Conservation (phyloP, 164 flowering plant species). For the Buxus sempervirens region DNA sequence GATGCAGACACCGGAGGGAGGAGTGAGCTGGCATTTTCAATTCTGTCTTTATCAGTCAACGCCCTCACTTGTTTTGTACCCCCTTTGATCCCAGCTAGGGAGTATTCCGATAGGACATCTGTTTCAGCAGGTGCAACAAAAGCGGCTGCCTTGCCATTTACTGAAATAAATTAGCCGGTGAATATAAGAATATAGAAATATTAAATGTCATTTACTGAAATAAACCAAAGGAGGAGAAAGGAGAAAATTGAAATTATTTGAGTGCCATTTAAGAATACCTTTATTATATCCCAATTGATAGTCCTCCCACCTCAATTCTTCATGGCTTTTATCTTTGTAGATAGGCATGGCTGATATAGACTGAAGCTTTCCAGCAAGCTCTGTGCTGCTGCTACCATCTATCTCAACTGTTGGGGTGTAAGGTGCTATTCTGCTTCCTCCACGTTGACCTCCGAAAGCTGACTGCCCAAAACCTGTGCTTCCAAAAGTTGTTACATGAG, state of each 20-base stretch:
- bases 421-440: slow-evolving; percentile 72
- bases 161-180: too few relatives aligned
- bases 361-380: slow-evolving; percentile 75
- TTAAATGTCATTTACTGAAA: background rate
- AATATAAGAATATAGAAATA: background rate
- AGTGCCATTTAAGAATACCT: slow-evolving; percentile 35
- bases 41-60: too few relatives aligned
- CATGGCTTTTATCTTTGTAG: slow-evolving; percentile 93
- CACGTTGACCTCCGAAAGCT: slow-evolving; percentile 67
- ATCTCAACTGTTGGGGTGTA: slow-evolving; percentile 67
- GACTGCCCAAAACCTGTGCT: slow-evolving; percentile 58
- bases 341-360: slow-evolving; percentile 96
- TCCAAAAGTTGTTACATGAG: slow-evolving; percentile 67
- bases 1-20: too few relatives aligned
- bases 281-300: slow-evolving; percentile 90
- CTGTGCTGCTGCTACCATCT: slow-evolving; percentile 49
- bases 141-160: too few relatives aligned
- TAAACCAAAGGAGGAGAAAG: background rate
- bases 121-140: too few relatives aligned
- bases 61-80: too few relatives aligned
- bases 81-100: too few relatives aligned
- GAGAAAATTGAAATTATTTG: background rate
- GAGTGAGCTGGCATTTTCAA: too few relatives aligned
- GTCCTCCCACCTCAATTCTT: slow-evolving; percentile 98
- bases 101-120: too few relatives aligned